Conservation (phyloP, 1,284 basidiomycete genomes). For the Fistulinella cinereoalba region DNA sequence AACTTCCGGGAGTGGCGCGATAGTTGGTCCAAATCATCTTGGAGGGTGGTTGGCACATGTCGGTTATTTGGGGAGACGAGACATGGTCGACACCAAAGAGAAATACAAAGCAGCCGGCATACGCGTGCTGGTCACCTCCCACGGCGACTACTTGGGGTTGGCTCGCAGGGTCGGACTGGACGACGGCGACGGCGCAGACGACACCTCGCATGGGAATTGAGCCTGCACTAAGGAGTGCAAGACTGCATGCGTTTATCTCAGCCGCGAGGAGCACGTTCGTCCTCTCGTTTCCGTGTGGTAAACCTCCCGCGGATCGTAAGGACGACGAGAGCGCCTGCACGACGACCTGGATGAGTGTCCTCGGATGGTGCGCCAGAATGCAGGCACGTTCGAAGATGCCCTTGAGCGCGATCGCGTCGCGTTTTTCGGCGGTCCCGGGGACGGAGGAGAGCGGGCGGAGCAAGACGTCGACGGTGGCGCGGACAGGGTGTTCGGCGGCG, state of each 20-base stretch:
- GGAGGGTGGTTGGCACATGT: constrained; percentile 16
- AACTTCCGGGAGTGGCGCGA: constrained; percentile 18
- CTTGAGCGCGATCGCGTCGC: constrained; percentile 50
- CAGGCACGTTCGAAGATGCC: constrained; percentile 56
- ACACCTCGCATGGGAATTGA: constrained; percentile 70
- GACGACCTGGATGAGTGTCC: constrained; percentile 68
- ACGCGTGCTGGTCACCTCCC: constrained; percentile 24
- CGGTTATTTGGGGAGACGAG: not conserved
- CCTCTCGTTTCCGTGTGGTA: too few species aligned
- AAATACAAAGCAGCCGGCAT: constrained; percentile 62
- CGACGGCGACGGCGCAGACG: constrained; percentile 63
- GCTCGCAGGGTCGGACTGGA: constrained; percentile 27
- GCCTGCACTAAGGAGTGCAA: constrained; percentile 63
- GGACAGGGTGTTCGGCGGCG: constrained; percentile 63
- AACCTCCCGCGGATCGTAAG: not conserved
- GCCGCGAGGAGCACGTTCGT: constrained; percentile 45
- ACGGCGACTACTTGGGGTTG: constrained; percentile 38
- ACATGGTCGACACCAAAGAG: constrained; percentile 44
- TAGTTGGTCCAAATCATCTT: constrained; percentile 46
- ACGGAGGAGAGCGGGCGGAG: constrained; percentile 65
- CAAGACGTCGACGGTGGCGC: constrained; percentile 67
- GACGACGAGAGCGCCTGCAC: constrained; percentile 50
- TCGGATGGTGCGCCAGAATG: constrained; percentile 59
- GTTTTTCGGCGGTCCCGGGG: constrained; percentile 64
- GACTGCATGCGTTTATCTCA: constrained; percentile 63